Percentiles rank a stretch among this genome's conserved stretches.
Conservation (phyloP, 306 rosid species). For the Fagus sylvatica region DNA sequence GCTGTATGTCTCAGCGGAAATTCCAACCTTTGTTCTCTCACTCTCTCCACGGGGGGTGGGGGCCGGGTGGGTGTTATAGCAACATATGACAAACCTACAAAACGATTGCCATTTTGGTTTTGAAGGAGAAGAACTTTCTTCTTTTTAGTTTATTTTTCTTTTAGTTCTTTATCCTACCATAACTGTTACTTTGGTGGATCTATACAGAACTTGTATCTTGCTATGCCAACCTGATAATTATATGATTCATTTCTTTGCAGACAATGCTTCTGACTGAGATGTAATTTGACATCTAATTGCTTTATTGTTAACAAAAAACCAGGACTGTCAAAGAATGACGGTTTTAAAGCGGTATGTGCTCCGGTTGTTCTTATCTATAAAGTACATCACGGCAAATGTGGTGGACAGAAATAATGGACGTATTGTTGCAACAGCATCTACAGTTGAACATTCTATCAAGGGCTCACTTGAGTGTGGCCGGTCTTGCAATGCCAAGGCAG, state of each 20-base stretch:
- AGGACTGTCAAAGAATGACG: conserved; percentile 54
- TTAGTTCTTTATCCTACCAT: neutral
- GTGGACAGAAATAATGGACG: conserved; percentile 83
- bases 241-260: neutral
- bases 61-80: neutral
- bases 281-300: conserved; percentile 10
- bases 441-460: conserved; percentile 74
- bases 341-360: conserved; percentile 73
- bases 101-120: neutral
- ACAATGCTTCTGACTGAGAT: neutral
- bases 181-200: neutral
- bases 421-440: conserved; percentile 70
- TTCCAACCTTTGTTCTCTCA: neutral
- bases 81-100: neutral
- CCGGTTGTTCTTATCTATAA: conserved; percentile 79
- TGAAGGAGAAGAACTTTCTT: neutral
- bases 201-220: neutral
- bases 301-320: neutral
- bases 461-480: conserved; percentile 80
- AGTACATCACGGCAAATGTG: conserved; percentile 86
- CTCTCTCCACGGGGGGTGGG: neutral
- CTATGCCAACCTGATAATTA: neutral
- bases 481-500: conserved; percentile 91
- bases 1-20: neutral
- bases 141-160: neutral